Percentiles rank a stretch among this genome's conserved stretches.
These are phyloP conservation scores for Phoma sp. DNA, from an alignment of 2,329 filamentous ascomycete species.

Conservation along the genomic window DNA sequence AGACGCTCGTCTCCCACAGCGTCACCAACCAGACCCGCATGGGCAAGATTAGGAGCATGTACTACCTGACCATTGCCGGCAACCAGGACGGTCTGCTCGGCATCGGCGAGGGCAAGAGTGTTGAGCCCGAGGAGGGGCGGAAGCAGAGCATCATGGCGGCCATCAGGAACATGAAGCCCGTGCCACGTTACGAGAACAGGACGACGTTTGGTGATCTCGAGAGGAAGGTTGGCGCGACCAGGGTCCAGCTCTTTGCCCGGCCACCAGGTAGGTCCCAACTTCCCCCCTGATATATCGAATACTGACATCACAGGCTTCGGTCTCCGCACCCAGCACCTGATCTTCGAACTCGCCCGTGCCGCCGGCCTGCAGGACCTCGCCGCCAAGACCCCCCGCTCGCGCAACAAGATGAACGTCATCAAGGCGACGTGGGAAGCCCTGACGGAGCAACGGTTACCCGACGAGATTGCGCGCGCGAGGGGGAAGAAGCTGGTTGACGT, in stretches of 20 bases:
- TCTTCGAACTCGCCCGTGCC: constrained; percentile 92
- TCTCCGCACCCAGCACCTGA: constrained; percentile 86
- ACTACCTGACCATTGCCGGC: constrained; percentile 81
- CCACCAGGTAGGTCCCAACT: constrained; percentile 76
- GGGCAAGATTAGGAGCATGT: constrained; percentile 84
- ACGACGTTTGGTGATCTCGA: constrained; percentile 88
- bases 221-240: constrained; percentile 85
- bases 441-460: constrained; percentile 81
- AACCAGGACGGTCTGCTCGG: constrained; percentile 87
- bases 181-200: constrained; percentile 86
- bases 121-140: constrained; percentile 71
- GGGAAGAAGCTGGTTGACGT: constrained; percentile 97
- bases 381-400: constrained; percentile 80
- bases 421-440: constrained; percentile 89
- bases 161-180: constrained; percentile 91
- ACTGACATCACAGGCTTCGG: constrained; percentile 76
- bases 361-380: constrained; percentile 88
- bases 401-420: constrained; percentile 98
- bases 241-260: constrained; percentile 80
- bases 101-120: constrained; percentile 87
- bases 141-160: constrained; percentile 80
- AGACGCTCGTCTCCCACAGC: constrained; percentile 74
- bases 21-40: constrained; percentile 95
- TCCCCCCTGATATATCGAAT: background rate
- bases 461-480: constrained; percentile 85